Conservation (phyloP, 306 rosid genomes). For the Senna tora region DNA sequence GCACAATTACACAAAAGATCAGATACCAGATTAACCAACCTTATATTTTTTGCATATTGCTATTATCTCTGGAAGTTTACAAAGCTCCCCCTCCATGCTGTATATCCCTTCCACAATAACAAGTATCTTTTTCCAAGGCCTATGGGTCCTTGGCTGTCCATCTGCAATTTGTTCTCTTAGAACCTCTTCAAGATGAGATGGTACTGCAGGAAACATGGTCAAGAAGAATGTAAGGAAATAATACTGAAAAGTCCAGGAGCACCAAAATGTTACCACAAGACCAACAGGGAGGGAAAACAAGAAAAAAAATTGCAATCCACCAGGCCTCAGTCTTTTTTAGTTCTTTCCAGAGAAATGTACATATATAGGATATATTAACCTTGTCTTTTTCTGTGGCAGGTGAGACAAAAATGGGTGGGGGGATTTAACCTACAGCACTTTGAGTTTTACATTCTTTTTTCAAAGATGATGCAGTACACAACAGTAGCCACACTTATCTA, state of each 20-base stretch:
- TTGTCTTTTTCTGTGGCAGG: not conserved
- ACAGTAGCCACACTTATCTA: not conserved
- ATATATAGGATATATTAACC: not conserved
- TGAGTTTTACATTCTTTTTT: conserved; percentile 7
- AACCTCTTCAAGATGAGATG: conserved; percentile 82
- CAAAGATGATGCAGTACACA: not conserved
- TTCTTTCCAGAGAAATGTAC: conserved; percentile 2
- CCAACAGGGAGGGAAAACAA: conserved; percentile 11
- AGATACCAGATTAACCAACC: conserved; percentile 46
- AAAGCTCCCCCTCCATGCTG: conserved; percentile 97
- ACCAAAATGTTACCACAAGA: conserved; percentile 16
- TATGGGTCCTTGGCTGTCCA: conserved; percentile 90
- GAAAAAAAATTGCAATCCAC: conserved; percentile 8
- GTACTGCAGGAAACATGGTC: conserved; percentile 56
- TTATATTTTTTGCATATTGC: conserved; percentile 86
- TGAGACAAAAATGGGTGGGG: not conserved
- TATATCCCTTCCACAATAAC: conserved; percentile 94
- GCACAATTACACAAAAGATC: conserved; percentile 2
- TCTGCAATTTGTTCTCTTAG: conserved; percentile 92
- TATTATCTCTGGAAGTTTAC: conserved; percentile 91
- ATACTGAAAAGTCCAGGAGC: conserved; percentile 1
- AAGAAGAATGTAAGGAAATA: conserved; percentile 18
- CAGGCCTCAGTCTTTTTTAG: too few relatives aligned
- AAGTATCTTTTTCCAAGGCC: conserved; percentile 94
- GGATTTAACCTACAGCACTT: not conserved